Evolutionary conservation across 2,329 filamentous ascomycete genomes (phyloP).

Genomic region (Aspergillus candidus): DNA sequence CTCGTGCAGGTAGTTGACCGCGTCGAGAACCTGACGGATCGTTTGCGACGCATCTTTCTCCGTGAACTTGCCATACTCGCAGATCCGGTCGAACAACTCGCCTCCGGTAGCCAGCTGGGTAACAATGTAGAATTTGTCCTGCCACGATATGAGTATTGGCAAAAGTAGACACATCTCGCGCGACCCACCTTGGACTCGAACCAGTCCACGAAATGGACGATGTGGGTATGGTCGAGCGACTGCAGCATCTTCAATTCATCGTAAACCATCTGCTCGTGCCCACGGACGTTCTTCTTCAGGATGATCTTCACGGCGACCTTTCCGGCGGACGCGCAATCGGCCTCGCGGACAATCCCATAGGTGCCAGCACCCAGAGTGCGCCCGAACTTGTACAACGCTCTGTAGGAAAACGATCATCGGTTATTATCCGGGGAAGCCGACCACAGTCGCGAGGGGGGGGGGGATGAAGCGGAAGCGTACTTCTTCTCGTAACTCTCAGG

Average conservation of each 20-base stretch:
- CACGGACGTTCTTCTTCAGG: conserved; percentile 97
- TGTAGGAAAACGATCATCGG: conserved; percentile 33
- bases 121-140: conserved; percentile 99
- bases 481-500: conserved; percentile 99
- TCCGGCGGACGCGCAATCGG: conserved; percentile 63
- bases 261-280: conserved; percentile 97
- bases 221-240: conserved; percentile 84
- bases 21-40: conserved; percentile 86
- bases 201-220: conserved; percentile 97
- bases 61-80: conserved; percentile 95
- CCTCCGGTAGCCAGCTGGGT: conserved; percentile 93
- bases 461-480: conserved; percentile 44
- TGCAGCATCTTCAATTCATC: conserved; percentile 95
- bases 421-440: conserved; percentile 10
- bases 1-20: conserved; percentile 88
- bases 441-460: background rate
- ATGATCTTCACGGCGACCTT: conserved; percentile 98
- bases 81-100: conserved; percentile 96
- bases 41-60: conserved; percentile 97
- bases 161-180: background rate
- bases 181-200: conserved; percentile 84
- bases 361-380: conserved; percentile 92
- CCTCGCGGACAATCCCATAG: conserved; percentile 96
- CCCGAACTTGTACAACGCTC: conserved; percentile 84
- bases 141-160: conserved; percentile 10